phyloP scores from a whole-genome alignment of 1,139 yeast genomes.

The Geotrichum aggregatum region DNA sequence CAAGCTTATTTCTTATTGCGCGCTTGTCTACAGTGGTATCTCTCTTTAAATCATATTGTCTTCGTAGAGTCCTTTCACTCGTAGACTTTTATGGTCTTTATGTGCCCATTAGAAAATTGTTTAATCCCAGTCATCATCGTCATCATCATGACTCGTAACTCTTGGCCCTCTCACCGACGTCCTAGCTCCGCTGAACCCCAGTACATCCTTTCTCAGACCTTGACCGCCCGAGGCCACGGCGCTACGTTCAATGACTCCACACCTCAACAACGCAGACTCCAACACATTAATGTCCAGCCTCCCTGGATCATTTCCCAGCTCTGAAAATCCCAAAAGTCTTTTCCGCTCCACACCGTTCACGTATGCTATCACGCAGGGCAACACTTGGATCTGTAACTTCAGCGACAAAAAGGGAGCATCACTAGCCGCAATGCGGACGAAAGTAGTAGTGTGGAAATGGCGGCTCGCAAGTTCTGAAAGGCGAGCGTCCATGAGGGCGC shows the following conservation, averaged over 20 bases:
- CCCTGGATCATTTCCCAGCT: constrained; percentile 17
- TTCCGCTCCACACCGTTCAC: constrained; percentile 15
- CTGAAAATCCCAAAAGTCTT: constrained; percentile 15
- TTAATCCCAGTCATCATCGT: constrained; percentile 17
- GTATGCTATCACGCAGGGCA: constrained; percentile 58
- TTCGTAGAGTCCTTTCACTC: no score
- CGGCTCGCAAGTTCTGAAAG: constrained; percentile 47
- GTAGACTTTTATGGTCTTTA: background rate
- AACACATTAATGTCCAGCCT: constrained; percentile 2
- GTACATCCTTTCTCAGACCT: no score
- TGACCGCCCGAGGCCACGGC: no score
- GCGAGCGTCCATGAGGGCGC: constrained; percentile 54
- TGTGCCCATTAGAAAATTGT: no score
- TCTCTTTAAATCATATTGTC: background rate
- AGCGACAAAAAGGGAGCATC: constrained; percentile 68
- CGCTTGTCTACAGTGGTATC: background rate
- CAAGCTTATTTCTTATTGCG: background rate
- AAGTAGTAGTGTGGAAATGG: constrained; percentile 51
- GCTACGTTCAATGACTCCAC: constrained; percentile 11
- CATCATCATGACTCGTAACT: background rate
- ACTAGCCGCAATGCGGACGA: constrained; percentile 54
- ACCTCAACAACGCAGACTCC: constrained; percentile 3
- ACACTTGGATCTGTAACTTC: constrained; percentile 56
- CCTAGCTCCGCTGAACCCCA: no score
- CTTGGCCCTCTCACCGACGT: background rate